Base-by-base conservation (phyloP, 176 grass and related monocot species). In the Avena insularis region DNA sequence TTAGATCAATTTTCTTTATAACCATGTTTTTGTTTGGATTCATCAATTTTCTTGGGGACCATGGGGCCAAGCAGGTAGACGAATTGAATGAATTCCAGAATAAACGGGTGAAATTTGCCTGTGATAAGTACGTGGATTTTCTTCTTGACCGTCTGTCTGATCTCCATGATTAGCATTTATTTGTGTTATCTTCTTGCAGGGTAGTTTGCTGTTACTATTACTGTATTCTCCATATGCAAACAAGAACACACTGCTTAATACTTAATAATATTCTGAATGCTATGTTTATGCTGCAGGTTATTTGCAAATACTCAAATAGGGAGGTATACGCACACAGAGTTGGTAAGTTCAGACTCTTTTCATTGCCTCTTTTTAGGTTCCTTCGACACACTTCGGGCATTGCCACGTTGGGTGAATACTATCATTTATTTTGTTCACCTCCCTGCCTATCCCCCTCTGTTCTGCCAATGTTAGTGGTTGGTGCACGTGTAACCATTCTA, bases 1-100 rank as follows among this genome's bases (percentile, higher is more conserved):
- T 25, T 25, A 25, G 25, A 25, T 25, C 25, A 25, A 25, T 25
- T 25, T 25, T 25, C 25, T 25, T 25, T 25, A 25, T 25, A 25
- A 25, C 25, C 54, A 90, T 94, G 82, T 83, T 96, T 90, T 79
- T 96, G 62, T 90, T 93, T 87, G 93, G 96, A 11, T 93, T 86
- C 85, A 90, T 96, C 87, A 93, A 96, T 92, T 89, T 90, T 66
- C 90, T 90, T 80, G 55, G 60, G 87, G 86, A 88, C 23, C 48
- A 65, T 48, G 60, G 79, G 68, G 72, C 78, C 53, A 88, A 96
- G 55, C 90, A 79, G 70, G 75, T 94, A 12, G 90, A 92, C 82
- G 93, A 94, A 79, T 82, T 94, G 33, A 94, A 77, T 16, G 89
- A 79, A 66, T 63, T 84, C 54, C 92, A 96, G 62, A 89, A 90